Conservation (phyloP, 176 grass and related monocot species). For the Cenchrus americanus region DNA sequence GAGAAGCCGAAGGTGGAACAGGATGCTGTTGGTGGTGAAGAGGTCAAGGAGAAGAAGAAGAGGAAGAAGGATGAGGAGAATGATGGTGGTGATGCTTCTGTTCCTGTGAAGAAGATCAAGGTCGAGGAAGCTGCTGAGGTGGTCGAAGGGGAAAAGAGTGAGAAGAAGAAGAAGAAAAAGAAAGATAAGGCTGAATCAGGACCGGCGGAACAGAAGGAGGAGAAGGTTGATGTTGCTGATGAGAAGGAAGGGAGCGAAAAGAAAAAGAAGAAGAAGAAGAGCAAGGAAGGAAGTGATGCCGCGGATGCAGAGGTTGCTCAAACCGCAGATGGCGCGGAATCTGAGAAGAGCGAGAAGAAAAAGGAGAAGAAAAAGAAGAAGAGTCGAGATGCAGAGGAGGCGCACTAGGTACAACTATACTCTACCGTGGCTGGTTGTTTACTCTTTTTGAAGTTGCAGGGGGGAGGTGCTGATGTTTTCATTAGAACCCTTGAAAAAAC, state of each 20-base stretch:
- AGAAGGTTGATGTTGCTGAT: constrained; percentile 43
- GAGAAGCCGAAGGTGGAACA: constrained; percentile 55
- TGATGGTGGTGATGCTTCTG: constrained; percentile 23
- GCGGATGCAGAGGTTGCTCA: background rate
- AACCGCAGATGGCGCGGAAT: constrained; percentile 31
- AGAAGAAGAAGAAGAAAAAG: constrained; percentile 91
- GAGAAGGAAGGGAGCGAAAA: constrained; percentile 57
- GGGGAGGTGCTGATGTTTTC: background rate
- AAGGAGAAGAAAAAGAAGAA: constrained; percentile 93
- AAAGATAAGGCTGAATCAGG: constrained; percentile 58
- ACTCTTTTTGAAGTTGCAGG: background rate
- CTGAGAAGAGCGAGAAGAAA: constrained; percentile 77
- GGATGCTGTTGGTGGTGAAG: constrained; percentile 4
- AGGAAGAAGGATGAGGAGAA: constrained; percentile 48
- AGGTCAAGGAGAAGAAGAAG: constrained; percentile 75
- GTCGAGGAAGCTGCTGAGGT: constrained; percentile 50
- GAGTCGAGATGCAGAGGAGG: constrained; percentile 51
- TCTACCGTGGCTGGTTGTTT: background rate
- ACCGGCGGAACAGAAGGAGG: constrained; percentile 38
- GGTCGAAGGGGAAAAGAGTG: constrained; percentile 62
- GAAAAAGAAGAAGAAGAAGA: constrained; percentile 85
- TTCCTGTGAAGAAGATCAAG: constrained; percentile 75
- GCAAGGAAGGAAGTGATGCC: constrained; percentile 52
- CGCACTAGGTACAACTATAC: constrained; percentile 29
- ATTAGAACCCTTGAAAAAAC: constrained; percentile 15